Evolutionary conservation across 768 basidiomycete species (phyloP).

Genomic region (Psilocybe azurescens): DNA sequence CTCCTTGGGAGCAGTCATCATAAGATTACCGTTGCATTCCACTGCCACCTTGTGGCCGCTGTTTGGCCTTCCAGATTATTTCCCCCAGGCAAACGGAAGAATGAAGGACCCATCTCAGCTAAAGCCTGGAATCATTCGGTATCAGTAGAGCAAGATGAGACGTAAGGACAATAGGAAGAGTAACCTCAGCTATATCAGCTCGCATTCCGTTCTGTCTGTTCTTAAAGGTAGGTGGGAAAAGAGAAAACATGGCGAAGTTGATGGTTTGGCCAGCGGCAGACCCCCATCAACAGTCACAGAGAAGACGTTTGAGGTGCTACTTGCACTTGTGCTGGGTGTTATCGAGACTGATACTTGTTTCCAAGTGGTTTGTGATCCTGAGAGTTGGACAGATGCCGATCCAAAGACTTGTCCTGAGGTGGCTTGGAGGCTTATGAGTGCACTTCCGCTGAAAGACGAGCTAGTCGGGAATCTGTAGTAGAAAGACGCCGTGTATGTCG

Average conservation of each 20-base stretch:
- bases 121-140: slow-evolving; percentile 38
- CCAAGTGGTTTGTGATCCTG: slow-evolving; percentile 54
- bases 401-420: slow-evolving; percentile 39
- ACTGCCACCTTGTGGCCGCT: slow-evolving; percentile 60
- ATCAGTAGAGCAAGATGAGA: no score
- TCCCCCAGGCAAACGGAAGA: slow-evolving; percentile 76
- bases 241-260: slow-evolving; percentile 62
- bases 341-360: slow-evolving; percentile 29
- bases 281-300: slow-evolving; percentile 53
- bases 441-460: no score
- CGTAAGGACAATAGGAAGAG: slow-evolving; percentile 26
- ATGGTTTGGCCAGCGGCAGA: slow-evolving; percentile 47
- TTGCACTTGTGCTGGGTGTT: slow-evolving; percentile 24
- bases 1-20: no score
- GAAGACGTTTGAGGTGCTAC: slow-evolving; percentile 51
- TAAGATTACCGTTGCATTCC: slow-evolving; percentile 59
- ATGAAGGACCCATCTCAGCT: slow-evolving; percentile 57
- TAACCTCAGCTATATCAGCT: slow-evolving; percentile 61
- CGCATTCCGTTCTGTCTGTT: slow-evolving; percentile 64
- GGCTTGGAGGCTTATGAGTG: slow-evolving; percentile 36
- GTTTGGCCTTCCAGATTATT: slow-evolving; percentile 72
- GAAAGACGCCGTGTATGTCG: slow-evolving; percentile 65
- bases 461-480: slow-evolving; percentile 56
- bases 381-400: slow-evolving; percentile 7
- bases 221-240: slow-evolving; percentile 76